A percentile compares a stretch with the other conserved stretches of the same genome.
Conservation (phyloP, 1,284 basidiomycete species). For the Fomitopsis betulina region DNA sequence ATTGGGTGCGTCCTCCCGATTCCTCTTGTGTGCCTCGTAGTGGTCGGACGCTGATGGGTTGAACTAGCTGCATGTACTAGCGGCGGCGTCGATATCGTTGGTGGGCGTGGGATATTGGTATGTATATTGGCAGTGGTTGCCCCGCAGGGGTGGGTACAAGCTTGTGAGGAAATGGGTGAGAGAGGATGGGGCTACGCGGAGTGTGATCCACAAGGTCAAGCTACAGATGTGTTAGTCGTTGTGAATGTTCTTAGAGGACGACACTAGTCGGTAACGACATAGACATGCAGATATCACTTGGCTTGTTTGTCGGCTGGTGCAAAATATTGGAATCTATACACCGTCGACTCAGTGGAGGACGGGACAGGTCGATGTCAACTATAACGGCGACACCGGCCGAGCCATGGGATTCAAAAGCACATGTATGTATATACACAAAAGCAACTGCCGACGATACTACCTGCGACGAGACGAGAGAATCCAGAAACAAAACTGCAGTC, state of each 20-base stretch:
- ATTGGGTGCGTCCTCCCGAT: conserved; percentile 45
- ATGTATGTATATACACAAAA: neutral
- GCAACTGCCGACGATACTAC: neutral
- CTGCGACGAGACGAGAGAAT: neutral
- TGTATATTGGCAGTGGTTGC: conserved; percentile 50
- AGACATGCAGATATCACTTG: too few species aligned
- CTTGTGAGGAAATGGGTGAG: conserved; percentile 44
- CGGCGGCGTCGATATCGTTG: conserved; percentile 44
- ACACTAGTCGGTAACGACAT: too few species aligned
- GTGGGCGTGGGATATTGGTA: conserved; percentile 60
- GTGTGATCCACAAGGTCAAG: conserved; percentile 16
- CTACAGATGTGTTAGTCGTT: neutral
- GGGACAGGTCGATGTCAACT: too few species aligned
- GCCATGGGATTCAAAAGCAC: neutral
- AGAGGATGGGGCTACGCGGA: conserved; percentile 32
- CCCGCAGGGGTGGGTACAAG: conserved; percentile 43
- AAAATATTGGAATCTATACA: too few species aligned
- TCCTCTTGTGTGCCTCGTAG: neutral
- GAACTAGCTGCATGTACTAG: conserved; percentile 49
- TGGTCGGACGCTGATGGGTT: neutral
- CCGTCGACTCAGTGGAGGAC: too few species aligned
- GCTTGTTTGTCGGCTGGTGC: too few species aligned
- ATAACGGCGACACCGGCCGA: neutral
- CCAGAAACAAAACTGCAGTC: neutral
- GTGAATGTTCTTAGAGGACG: too few species aligned